A percentile compares a stretch with the other conserved stretches of the same genome.
These are phyloP conservation scores for Amanita fuliginea DNA, from an alignment of 768 basidiomycete species.

Conservation along the genomic window DNA sequence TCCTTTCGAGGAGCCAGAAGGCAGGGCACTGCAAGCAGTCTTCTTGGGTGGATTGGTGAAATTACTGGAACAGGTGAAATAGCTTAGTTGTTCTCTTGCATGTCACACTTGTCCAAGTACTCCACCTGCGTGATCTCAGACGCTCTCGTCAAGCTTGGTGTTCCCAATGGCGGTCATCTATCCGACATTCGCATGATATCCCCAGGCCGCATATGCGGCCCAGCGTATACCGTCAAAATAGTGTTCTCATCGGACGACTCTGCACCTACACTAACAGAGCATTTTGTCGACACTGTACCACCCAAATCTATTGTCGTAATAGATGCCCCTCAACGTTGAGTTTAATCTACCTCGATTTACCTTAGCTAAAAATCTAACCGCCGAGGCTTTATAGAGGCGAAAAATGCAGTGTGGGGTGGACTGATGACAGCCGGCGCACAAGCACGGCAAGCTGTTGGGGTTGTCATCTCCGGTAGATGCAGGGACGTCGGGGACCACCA, in stretches of 20 bases:
- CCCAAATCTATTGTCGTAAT: slow-evolving; percentile 62
- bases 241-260: slow-evolving; percentile 44
- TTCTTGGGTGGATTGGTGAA: slow-evolving; percentile 3
- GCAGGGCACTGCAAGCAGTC: not conserved
- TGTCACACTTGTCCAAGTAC: slow-evolving; percentile 24
- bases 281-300: slow-evolving; percentile 76
- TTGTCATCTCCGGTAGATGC: slow-evolving; percentile 76
- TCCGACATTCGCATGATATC: slow-evolving; percentile 62
- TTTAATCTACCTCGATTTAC: not conserved
- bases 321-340: slow-evolving; percentile 56
- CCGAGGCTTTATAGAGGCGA: slow-evolving; percentile 33
- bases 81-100: not conserved
- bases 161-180: slow-evolving; percentile 66
- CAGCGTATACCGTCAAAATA: slow-evolving; percentile 85
- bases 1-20: slow-evolving; percentile 7
- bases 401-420: slow-evolving; percentile 88
- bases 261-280: slow-evolving; percentile 53
- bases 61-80: slow-evolving; percentile 2
- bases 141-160: slow-evolving; percentile 71
- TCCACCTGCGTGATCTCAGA: slow-evolving; percentile 85
- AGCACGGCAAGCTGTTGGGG: slow-evolving; percentile 57
- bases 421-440: slow-evolving; percentile 84
- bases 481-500: slow-evolving; percentile 78
- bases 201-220: slow-evolving; percentile 48
- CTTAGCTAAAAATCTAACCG: not conserved